A percentile compares a stretch with the other conserved stretches of the same genome.
phyloP scores from a whole-genome alignment of 2,329 filamentous ascomycete genomes.

The Monilinia vaccinii-corymbosi region DNA sequence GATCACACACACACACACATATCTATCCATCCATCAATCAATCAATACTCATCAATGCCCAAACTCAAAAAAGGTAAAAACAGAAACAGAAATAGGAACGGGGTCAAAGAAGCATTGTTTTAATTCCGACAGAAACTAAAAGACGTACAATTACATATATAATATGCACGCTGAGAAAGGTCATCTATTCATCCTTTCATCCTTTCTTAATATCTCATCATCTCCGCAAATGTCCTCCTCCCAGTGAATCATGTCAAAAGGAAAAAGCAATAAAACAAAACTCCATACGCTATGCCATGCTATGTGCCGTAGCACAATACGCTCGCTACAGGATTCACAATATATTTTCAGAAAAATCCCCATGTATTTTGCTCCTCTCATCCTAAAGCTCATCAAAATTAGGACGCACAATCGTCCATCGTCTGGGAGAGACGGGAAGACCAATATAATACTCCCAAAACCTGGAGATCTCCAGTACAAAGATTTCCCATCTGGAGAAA shows the following conservation, averaged over 20 bases:
- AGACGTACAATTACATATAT: no score
- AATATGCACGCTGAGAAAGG: no score
- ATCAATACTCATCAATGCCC: no score
- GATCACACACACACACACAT: no score
- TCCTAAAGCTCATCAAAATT: constrained; percentile 35
- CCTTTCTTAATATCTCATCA: no score
- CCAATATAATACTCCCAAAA: constrained; percentile 56
- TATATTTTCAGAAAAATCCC: not conserved
- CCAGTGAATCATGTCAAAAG: not conserved
- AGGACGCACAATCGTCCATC: constrained; percentile 36
- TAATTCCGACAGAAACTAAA: no score
- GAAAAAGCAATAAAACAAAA: not conserved
- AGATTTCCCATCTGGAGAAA: constrained; percentile 39
- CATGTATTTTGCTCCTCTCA: not conserved
- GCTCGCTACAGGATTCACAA: not conserved
- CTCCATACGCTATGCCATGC: not conserved
- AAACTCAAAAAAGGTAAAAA: no score
- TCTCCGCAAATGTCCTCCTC: not conserved
- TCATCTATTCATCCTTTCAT: no score
- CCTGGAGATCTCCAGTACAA: constrained; percentile 43
- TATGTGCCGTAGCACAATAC: not conserved
- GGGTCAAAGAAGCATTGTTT: no score
- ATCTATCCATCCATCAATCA: no score
- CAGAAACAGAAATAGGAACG: no score
- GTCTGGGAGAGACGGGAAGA: constrained; percentile 45